These are phyloP conservation scores for Podospora australis DNA, from an alignment of 495 filamentous ascomycete genomes.

Conservation along the genomic window DNA sequence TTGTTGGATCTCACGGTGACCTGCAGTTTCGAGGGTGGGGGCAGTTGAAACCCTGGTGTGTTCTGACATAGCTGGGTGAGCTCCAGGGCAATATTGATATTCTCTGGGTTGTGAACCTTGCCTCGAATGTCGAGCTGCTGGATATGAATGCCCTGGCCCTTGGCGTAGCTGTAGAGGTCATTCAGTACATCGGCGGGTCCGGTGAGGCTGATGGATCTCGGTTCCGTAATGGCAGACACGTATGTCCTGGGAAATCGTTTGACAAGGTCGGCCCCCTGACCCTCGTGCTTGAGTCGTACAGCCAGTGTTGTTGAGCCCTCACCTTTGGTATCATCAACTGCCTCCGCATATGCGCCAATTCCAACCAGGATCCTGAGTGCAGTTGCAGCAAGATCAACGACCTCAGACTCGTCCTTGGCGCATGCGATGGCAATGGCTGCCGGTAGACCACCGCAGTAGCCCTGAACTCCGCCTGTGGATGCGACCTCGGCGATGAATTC, in stretches of 20 bases:
- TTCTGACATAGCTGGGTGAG: conserved; percentile 18
- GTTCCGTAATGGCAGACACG: conserved; percentile 29
- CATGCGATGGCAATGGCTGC: conserved; percentile 26
- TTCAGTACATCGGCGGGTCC: conserved; percentile 13
- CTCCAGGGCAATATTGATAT: conserved; percentile 16
- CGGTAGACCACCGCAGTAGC: conserved; percentile 1
- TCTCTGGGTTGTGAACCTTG: conserved; percentile 31
- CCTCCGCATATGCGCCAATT: conserved; percentile 27
- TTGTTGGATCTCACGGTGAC: conserved; percentile 24
- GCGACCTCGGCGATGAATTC: background rate
- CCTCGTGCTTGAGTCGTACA: conserved; percentile 21
- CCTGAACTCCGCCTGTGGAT: background rate
- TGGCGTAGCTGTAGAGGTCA: conserved; percentile 11
- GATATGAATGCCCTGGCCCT: conserved; percentile 14
- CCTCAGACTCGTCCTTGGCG: conserved; percentile 28
- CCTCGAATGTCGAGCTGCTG: conserved; percentile 19
- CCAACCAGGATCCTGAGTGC: conserved; percentile 21
- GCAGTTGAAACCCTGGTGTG: conserved; percentile 13
- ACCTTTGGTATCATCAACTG: conserved; percentile 20
- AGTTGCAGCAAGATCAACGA: conserved; percentile 34
- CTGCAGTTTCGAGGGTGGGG: conserved; percentile 16
- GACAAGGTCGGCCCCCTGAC: conserved; percentile 25
- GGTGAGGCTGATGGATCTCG: conserved; percentile 26
- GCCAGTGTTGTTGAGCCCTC: conserved; percentile 19
- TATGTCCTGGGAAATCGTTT: conserved; percentile 22